Conservation (phyloP, 441 rosid genomes). For the Erodium chrysanthum region DNA sequence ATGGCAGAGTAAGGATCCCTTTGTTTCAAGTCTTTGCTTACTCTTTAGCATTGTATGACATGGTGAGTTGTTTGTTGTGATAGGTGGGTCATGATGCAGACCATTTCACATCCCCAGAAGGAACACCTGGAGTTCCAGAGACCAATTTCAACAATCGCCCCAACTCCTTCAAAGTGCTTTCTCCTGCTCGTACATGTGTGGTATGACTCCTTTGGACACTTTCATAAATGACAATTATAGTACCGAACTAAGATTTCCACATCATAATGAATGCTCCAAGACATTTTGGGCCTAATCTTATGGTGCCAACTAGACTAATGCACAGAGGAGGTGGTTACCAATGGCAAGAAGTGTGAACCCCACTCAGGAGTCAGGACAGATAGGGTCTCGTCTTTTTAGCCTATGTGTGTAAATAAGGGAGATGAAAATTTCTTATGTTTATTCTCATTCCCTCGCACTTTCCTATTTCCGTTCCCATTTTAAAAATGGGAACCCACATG, state of each 20-base stretch:
- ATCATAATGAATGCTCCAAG: background rate
- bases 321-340: background rate
- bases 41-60: background rate
- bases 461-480: background rate
- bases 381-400: background rate
- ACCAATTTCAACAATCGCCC: conserved; percentile 80
- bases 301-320: background rate
- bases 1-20: conserved; percentile 52
- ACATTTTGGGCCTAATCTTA: background rate
- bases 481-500: background rate
- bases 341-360: background rate
- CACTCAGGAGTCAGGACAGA: background rate
- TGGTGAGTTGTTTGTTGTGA: conserved; percentile 19
- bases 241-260: background rate
- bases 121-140: conserved; percentile 68
- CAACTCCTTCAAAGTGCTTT: conserved; percentile 62
- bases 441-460: background rate
- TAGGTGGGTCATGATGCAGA: conserved; percentile 60
- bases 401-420: no score
- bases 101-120: conserved; percentile 72
- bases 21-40: conserved; percentile 11
- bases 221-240: background rate
- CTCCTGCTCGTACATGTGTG: conserved; percentile 59
- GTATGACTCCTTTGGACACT: conserved; percentile 23
- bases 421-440: background rate